phyloP scores from a whole-genome alignment of 1,284 basidiomycete species.

The Papiliotrema nemorosa region DNA sequence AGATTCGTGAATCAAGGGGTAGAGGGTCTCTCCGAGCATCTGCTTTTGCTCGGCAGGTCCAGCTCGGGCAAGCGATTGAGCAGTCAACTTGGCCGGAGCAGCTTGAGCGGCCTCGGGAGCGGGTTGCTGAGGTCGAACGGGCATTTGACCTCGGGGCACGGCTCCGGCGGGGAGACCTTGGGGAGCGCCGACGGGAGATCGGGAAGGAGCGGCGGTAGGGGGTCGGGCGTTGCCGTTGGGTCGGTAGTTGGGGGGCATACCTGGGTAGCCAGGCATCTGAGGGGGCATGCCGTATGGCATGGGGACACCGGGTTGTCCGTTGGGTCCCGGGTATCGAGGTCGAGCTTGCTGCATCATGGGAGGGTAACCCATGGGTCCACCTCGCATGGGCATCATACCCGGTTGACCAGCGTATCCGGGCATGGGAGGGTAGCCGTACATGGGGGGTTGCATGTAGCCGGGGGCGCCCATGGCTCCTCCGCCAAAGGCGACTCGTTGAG shows the following conservation, averaged over 20 bases:
- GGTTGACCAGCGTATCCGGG: slow-evolving; percentile 57
- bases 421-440: slow-evolving; percentile 83
- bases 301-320: slow-evolving; percentile 62
- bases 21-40: slow-evolving; percentile 89
- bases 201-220: slow-evolving; percentile 49
- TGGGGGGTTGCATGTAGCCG: slow-evolving; percentile 68
- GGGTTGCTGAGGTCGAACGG: slow-evolving; percentile 48
- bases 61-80: slow-evolving; percentile 64
- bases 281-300: slow-evolving; percentile 50
- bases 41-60: slow-evolving; percentile 91
- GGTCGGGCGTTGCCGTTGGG: slow-evolving; percentile 31
- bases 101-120: slow-evolving; percentile 51
- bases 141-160: slow-evolving; percentile 46
- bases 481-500: slow-evolving; percentile 87
- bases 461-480: slow-evolving; percentile 66
- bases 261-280: slow-evolving; percentile 58
- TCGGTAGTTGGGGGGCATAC: slow-evolving; percentile 41
- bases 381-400: slow-evolving; percentile 57
- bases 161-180: slow-evolving; percentile 49
- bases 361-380: slow-evolving; percentile 61
- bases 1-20: slow-evolving; percentile 76
- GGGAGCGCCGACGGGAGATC: slow-evolving; percentile 48
- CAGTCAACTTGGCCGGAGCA: slow-evolving; percentile 45
- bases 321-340: slow-evolving; percentile 68
- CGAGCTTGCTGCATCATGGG: slow-evolving; percentile 63